Base-by-base conservation (phyloP, 495 filamentous ascomycete species). In the Tuber calosporum region DNA sequence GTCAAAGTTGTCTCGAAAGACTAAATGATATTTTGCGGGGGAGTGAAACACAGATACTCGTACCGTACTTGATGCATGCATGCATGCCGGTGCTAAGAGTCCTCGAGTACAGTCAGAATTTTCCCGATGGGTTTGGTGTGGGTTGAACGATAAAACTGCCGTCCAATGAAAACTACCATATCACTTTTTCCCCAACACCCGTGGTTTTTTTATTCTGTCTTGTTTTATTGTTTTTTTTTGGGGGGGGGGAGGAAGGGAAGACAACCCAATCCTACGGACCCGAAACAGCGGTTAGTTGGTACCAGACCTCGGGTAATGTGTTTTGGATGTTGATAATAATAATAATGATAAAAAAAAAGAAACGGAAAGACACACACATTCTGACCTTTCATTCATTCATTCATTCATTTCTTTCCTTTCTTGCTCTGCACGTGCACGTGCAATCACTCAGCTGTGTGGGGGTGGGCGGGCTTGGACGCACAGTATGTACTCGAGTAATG, bases 301-400 rank as follows among this genome's bases (percentile, higher is more conserved):
- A 26, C 48, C n/a, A 58, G 48, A 3, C n/a, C 48, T 58, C 48
- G 48, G 48, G 48, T 58, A 58, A 26, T 15, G 48, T 20, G 48
- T 58, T 58, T 58, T 58, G 17, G n/a, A n/a, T n/a, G n/a, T n/a
- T n/a, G n/a, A n/a, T n/a, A n/a, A n/a, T n/a, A n/a, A n/a, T n/a
- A n/a, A n/a, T n/a, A n/a, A n/a, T n/a, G n/a, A n/a, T n/a, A n/a
- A n/a, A n/a, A n/a, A n/a, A n/a, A 58, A 20, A 30, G n/a, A 30
- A 58, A 58, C n/a, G 48, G 48, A 58, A 58, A 58, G 48, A 58
- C 48, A 58, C 43, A 48, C n/a, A n/a, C 48, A 58, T 58, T 58
- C n/a, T 26, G 48, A 30, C 48, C 15, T 30, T 43, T 43, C 42
- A 17, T 11, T 43, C 42, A 17, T 30, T 26, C 48, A 26, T 26